Evolutionary conservation across 2,329 filamentous ascomycete species (phyloP).

Genomic region (Alternaria novae-zelandiae): DNA sequence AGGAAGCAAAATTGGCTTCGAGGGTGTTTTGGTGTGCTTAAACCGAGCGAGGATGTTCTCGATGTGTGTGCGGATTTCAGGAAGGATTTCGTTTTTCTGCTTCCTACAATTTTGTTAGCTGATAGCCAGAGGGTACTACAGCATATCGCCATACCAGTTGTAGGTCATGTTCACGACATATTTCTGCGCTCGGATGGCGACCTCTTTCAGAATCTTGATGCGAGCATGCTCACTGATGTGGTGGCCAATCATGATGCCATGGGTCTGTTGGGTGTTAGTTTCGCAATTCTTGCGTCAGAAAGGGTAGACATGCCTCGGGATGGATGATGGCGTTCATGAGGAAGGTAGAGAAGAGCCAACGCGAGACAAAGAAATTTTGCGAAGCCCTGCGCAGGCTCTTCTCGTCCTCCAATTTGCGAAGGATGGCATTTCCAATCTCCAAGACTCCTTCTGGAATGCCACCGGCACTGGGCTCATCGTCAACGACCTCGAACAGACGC

Average conservation of each 20-base stretch:
- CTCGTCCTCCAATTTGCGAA: slow-evolving; percentile 73
- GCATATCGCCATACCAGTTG: slow-evolving; percentile 64
- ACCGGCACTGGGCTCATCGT: slow-evolving; percentile 76
- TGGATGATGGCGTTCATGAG: slow-evolving; percentile 83
- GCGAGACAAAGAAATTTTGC: slow-evolving; percentile 82
- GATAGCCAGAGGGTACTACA: not conserved
- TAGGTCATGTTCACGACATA: slow-evolving; percentile 77
- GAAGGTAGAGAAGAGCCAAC: slow-evolving; percentile 92
- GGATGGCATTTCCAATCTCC: slow-evolving; percentile 82
- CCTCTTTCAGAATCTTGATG: slow-evolving; percentile 74
- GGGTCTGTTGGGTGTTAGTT: slow-evolving; percentile 55
- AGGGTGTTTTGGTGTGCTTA: slow-evolving; percentile 51
- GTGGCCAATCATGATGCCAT: slow-evolving; percentile 78
- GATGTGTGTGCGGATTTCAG: slow-evolving; percentile 70
- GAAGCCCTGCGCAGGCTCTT: slow-evolving; percentile 73
- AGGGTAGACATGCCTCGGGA: slow-evolving; percentile 70
- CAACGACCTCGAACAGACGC: slow-evolving; percentile 82
- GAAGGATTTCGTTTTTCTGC: slow-evolving; percentile 67
- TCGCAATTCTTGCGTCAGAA: slow-evolving; percentile 11
- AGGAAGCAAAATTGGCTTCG: slow-evolving; percentile 67
- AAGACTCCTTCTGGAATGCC: slow-evolving; percentile 87
- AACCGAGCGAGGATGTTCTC: slow-evolving; percentile 74
- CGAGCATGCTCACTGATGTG: slow-evolving; percentile 91
- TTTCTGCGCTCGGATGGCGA: slow-evolving; percentile 80
- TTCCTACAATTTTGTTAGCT: slow-evolving; percentile 42